Base-by-base conservation (phyloP, 345 rosid species). In the Gossypium raimondii region DNA sequence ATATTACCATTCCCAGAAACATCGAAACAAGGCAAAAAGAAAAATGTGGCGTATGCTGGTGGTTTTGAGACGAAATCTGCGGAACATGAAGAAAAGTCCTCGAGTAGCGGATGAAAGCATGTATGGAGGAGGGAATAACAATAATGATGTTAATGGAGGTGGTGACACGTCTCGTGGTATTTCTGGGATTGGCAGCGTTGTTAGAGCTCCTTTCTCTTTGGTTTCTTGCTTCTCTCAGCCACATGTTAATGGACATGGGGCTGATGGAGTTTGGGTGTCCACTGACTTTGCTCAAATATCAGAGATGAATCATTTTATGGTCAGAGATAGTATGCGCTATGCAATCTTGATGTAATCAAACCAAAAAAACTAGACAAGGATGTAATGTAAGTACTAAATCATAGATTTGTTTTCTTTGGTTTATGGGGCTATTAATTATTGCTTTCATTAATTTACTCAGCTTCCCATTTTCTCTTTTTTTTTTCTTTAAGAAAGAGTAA, bases 231-330 rank as follows among this genome's bases (percentile, higher is more conserved):
- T 91, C 73, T 84, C 92, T 0, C 90, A 86, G 4, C 97, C 97
- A 13, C 90, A 85, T 9, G 89, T 79, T 52, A 87, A 69, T 20
- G 90, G 92, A 10, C 81, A 83, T n/a, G 89, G 91, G 9, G 82
- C 83, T 0, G 97, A 93, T 77, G 89, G 95, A 1, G 77, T 84
- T 17, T 91, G 98, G 95, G 86, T 82, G 69, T 87, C 98, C 0
- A 89, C 87, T 16, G 94, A 90, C 67, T 86, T 89, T 34, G 79
- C 81, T 3, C 91, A 85, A 7, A 76, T 82, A 17, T 85, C 97
- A 0, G 98, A 93, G 78, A 85, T 92, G 84, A 93, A 93, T 67
- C 92, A 92, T 84, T 85, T 90, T 25, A 89, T 93, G 91, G 97
- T 90, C 22, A 88, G 89, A 76, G 97, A 93, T 77, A 85, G 98